Evolutionary conservation across 768 basidiomycete genomes (phyloP).

Genomic region (Atractiella rhizophila): DNA sequence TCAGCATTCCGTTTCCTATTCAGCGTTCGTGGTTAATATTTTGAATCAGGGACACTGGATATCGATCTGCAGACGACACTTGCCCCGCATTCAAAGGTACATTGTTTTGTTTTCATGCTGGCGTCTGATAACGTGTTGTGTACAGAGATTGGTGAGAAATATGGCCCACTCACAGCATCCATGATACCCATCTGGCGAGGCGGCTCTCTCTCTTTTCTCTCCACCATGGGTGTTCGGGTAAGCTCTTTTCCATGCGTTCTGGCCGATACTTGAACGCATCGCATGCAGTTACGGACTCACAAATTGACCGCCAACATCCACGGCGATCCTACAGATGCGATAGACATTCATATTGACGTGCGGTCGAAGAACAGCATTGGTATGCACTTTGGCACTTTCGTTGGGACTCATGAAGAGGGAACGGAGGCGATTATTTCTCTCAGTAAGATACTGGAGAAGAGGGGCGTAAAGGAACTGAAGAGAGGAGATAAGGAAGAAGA

Average conservation of each 20-base stretch:
- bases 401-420: conserved; percentile 25
- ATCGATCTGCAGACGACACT: conserved; percentile 18
- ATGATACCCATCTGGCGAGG: conserved; percentile 29
- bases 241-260: conserved; percentile 5
- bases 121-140: not conserved
- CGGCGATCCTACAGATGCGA: conserved; percentile 26
- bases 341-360: conserved; percentile 24
- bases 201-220: conserved; percentile 24
- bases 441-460: conserved; percentile 8
- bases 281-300: conserved; percentile 17
- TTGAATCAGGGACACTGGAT: conserved; percentile 23
- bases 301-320: conserved; percentile 22
- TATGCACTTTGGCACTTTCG: conserved; percentile 29
- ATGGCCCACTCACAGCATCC: conserved; percentile 25
- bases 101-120: not conserved
- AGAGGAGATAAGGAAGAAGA: conserved; percentile 20
- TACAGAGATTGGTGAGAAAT: conserved; percentile 25
- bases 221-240: conserved; percentile 24
- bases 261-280: not conserved
- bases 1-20: conserved; percentile 4
- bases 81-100: conserved; percentile 24
- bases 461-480: conserved; percentile 6
- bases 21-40: not conserved
- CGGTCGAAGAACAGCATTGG: conserved; percentile 12
- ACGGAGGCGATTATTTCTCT: conserved; percentile 22